Evolutionary conservation across 371 early-diverging fungal genomes (phyloP).

Genomic region (Mucor ambiguus): DNA sequence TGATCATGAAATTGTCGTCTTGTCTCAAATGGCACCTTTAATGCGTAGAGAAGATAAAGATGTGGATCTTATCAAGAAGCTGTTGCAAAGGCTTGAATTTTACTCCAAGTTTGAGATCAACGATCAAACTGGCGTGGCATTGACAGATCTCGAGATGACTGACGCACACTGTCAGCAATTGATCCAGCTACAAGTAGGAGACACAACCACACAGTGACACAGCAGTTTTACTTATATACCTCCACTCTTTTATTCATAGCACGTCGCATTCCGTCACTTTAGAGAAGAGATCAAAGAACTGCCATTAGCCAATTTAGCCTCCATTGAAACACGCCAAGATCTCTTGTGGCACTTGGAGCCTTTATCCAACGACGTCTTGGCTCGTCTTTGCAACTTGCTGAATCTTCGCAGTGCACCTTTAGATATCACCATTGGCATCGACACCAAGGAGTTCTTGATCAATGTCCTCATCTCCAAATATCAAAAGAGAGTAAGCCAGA

Average conservation of each 20-base stretch:
- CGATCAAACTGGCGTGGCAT: constrained; percentile 78
- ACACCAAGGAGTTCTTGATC: constrained; percentile 48
- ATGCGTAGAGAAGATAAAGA: constrained; percentile 47
- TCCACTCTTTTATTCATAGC: constrained; percentile 31
- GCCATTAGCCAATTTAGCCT: constrained; percentile 72
- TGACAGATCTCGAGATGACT: constrained; percentile 68
- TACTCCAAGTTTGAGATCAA: constrained; percentile 83
- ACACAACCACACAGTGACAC: not conserved
- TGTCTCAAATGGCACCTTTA: constrained; percentile 60
- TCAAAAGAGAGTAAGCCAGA: constrained; percentile 65
- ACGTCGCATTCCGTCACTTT: constrained; percentile 67
- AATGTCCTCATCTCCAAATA: constrained; percentile 62
- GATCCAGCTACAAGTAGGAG: constrained; percentile 65
- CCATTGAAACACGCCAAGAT: constrained; percentile 59
- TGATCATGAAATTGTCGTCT: constrained; percentile 77
- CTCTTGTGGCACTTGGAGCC: constrained; percentile 62
- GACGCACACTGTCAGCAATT: constrained; percentile 63
- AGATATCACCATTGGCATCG: constrained; percentile 26
- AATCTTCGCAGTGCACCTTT: constrained; percentile 56
- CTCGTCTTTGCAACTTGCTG: constrained; percentile 57
- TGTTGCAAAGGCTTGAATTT: constrained; percentile 66
- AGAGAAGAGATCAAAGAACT: constrained; percentile 70
- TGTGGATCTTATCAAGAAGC: constrained; percentile 55
- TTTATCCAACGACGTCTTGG: constrained; percentile 50
- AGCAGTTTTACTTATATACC: not conserved